Conservation (phyloP, 2,329 filamentous ascomycete species). For the Colletotrichum sp. region DNA sequence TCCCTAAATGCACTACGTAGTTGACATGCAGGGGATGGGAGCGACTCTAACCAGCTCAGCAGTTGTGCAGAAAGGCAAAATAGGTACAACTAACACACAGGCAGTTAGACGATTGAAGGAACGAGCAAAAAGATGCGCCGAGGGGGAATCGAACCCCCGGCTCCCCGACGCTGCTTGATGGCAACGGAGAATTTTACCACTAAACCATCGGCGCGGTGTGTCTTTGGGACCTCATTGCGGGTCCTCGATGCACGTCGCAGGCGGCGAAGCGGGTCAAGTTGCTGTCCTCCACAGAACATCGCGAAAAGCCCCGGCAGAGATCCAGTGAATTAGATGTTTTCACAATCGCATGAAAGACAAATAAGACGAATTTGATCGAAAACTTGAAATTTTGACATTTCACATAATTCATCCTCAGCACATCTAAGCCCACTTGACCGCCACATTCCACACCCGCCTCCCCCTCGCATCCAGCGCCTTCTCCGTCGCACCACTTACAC, state of each 20-base stretch:
- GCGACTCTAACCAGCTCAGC: neutral
- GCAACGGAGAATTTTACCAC: slow-evolving; percentile 12
- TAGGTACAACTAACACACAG: neutral
- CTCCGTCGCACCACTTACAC: neutral
- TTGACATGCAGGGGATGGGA: no score
- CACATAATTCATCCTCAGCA: neutral
- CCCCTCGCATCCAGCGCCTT: slow-evolving; percentile 1
- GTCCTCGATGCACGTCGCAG: neutral
- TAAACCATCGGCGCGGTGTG: neutral
- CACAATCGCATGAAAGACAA: neutral
- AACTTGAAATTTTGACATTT: neutral
- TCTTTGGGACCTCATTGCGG: accelerated
- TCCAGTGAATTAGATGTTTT: no score
- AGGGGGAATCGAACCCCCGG: slow-evolving; percentile 13
- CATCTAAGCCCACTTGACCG: neutral
- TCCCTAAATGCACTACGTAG: no score
- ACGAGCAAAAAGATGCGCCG: neutral
- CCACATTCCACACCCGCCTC: slow-evolving; percentile 5
- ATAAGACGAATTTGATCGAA: neutral
- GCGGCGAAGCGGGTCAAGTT: neutral
- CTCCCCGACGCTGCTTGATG: slow-evolving; percentile 3
- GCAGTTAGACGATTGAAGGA: neutral
- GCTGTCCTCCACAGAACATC: neutral
- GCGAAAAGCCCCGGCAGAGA: no score
- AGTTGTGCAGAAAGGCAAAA: no score